Base-by-base conservation (phyloP, 768 basidiomycete species). In the Mycena galericulata region DNA sequence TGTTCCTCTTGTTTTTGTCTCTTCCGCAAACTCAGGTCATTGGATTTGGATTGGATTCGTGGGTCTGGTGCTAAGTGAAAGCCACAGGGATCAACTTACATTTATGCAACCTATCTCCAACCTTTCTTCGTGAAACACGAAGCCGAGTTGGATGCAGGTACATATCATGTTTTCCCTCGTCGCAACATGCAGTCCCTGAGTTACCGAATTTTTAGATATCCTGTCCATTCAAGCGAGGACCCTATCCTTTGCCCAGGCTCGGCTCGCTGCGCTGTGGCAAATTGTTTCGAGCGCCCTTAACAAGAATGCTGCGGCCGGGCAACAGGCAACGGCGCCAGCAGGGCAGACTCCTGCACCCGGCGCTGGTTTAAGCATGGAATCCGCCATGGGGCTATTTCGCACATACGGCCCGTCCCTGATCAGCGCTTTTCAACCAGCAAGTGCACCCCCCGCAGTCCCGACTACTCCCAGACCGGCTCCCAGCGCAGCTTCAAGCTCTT, bases 11-110 rank as follows among this genome's bases (percentile, higher is more conserved):
- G 27, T 93, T 89, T 80, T 76, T 93, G 47, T 79, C 90, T 11
- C 85, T 93, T 20, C 91, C 91, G 9, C 90, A 92, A 79, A 90
- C 86, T 1, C 85, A 91, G 85, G 92, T 89, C 64, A 53, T 80
- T 78, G 36, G 6, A 12, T 43, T 53, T 34, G 12, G 43, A 30
- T 10, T 60, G 14, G 41, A 4, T 45, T 18, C 41, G 46, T 29
- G 49, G 2, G 46, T n/a, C 40, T 43, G 29, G 53, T 49, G 56
- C 51, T 74, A 67, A 72, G 66, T 45, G 46, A 36, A 50, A 56
- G 51, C 18, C 20, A 2, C 29, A 93, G 92, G 92, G 91, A 50
- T 90, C 91, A 7, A 86, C 86, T 1, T 90, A 87, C 77, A 78
- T 93, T 62, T 93, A 91, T 79, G 79, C 83, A 63, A 78, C 82